Percentiles rank a stretch among this genome's conserved stretches.
phyloP scores from a whole-genome alignment of 768 basidiomycete genomes.

The Asterophora parasitica region DNA sequence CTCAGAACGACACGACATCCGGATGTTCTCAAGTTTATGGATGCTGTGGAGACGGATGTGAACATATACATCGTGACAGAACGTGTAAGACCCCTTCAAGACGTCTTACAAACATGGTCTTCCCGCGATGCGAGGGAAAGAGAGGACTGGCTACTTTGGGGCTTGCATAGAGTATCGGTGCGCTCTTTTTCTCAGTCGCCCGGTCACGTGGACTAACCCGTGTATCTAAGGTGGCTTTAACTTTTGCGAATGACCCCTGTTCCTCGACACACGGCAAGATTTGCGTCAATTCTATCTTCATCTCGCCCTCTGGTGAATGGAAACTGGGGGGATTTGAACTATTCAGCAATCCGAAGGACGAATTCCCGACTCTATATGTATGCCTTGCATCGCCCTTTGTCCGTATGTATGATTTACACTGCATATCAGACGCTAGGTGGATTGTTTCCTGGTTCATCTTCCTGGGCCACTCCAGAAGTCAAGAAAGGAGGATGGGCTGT shows the following conservation, averaged over 20 bases:
- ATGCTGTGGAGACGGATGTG: constrained; percentile 85
- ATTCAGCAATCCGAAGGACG: constrained; percentile 78
- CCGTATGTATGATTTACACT: constrained; percentile 11
- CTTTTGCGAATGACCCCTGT: constrained; percentile 85
- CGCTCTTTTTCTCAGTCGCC: constrained; percentile 24
- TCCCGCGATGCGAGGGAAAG: constrained; percentile 56
- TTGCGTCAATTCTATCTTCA: constrained; percentile 72
- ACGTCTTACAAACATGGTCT: constrained; percentile 57
- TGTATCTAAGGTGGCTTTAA: constrained; percentile 65
- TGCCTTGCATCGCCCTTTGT: constrained; percentile 25
- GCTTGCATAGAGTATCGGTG: constrained; percentile 85
- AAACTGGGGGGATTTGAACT: constrained; percentile 93
- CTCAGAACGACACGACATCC: constrained; percentile 91
- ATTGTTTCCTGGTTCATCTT: constrained; percentile 54
- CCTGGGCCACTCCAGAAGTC: constrained; percentile 78
- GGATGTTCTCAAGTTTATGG: constrained; percentile 93
- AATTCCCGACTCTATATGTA: constrained; percentile 76
- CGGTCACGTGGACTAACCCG: constrained; percentile 8
- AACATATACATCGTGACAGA: constrained; percentile 93
- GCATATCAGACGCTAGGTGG: constrained; percentile 59
- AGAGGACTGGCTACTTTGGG: constrained; percentile 94
- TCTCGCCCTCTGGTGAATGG: constrained; percentile 95
- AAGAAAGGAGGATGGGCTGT: constrained; percentile 81
- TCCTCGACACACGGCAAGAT: constrained; percentile 82
- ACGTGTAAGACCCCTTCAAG: constrained; percentile 72